Evolutionary conservation across 345 rosid species (phyloP), one percentile per base, ranked within the genome.

Genomic region (Gossypium thurberi): DNA sequence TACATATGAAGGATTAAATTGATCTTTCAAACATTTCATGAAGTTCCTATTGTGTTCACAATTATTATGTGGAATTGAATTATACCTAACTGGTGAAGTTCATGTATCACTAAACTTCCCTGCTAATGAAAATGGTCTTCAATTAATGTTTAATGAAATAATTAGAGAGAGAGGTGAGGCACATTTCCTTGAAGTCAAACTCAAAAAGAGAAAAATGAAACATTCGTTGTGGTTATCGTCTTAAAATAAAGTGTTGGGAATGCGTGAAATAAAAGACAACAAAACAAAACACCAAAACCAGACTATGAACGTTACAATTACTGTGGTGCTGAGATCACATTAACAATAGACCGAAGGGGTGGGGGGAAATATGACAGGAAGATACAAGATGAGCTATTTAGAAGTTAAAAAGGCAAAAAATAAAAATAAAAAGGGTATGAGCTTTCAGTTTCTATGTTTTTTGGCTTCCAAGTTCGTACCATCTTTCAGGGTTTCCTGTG

Each of bases 381-480:
- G 62, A 78, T 76, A 84, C 55, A 51, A 51, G 55, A 14, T 17
- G 78, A 78, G 62, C 79, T 81, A 62, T 59, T 77, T 72, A 46
- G 74, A 52, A 52, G 2, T 77, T 42, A 53, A 17, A 50, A 17
- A 14, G 12, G 9, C 51, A 2, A 13, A 68, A 40, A 69, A 18
- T 25, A 43, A 46, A 20, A 70, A 33, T 4, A 33, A 33, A 53
- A 53, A 18, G 11, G 25, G 20, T 85, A 77, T 79, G 85, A 23
- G 21, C 76, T 73, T 71, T 89, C 85, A 91, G 85, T 75, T 86
- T 80, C 79, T 86, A 18, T 84, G 87, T 75, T 83, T 84, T 77
- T 85, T 85, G 81, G 81, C 81, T 80, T 89, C 97, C 87, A 91
- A 86, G 74, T 82, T 82, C n/a, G 94, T 83, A n/a, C 97, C 94